Evolutionary conservation across 2,329 filamentous ascomycete species (phyloP), one percentile per base, ranked within the genome.

Genomic region (Fusarium sp.): DNA sequence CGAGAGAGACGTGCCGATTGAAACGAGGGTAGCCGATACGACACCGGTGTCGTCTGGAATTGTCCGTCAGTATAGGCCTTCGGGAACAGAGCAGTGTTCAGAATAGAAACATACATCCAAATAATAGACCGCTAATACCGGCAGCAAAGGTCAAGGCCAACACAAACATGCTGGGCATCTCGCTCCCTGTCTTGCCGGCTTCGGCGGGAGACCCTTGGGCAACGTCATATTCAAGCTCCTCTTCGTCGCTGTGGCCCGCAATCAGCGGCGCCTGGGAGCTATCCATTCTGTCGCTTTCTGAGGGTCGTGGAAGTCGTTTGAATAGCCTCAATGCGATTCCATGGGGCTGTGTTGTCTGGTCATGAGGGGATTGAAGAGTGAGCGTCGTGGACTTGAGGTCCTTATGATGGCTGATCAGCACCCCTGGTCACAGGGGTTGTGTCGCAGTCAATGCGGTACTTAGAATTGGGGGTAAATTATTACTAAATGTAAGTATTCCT

Each of bases 21-120:
- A 90, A 45, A 92, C 87, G 36, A 92, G 83, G 1, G 89, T 91
- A 4, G 89, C 88, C 33, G 89, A 91, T 57, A 92, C 91, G 17
- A 92, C 90, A 47, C 90, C 89, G 0, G 89, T 91, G 74, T 91
- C 89, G 74, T 90, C 88, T 90, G 60, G 47, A 11, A 45, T 54
- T 59, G 42, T 62, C 28, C 24, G 55, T 69, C 40, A 65, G 54
- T 59, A 36, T 15, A 15, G 9, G 26, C 5, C 22, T 17, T 19
- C n/a, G 17, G 13, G 14, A 28, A 33, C 6, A 28, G 17, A 34
- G 31, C 2, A 31, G 13, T n/a, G 7, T 9, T 46, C 2, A 4
- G 1, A 13, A 8, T 9, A 7, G 6, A 44, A 19, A 80, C 88
- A 72, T 77, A 89, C 89, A 92, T 73, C 90, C 90, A 80, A 92